Conservation (phyloP, 2,329 filamentous ascomycete genomes). For the Penicillium carneum region DNA sequence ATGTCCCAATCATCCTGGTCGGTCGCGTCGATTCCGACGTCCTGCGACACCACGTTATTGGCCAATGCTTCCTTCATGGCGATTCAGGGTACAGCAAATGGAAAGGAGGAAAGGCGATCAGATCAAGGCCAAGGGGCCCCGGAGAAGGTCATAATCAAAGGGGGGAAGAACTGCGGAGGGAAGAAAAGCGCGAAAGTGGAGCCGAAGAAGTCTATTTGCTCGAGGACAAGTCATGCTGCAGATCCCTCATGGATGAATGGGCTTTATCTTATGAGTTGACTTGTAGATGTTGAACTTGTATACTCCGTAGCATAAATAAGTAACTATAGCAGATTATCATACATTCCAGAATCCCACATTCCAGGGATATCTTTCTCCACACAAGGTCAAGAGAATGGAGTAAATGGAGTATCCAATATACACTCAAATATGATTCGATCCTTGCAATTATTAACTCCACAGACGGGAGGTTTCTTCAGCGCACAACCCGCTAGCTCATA, state of each 20-base stretch:
- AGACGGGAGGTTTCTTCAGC: not conserved
- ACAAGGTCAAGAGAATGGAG: not conserved
- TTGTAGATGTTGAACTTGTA: too few species aligned
- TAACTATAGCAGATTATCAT: too few species aligned
- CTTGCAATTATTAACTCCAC: not conserved
- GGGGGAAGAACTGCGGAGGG: not conserved
- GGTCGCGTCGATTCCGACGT: constrained; percentile 25
- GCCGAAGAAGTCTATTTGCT: constrained; percentile 12
- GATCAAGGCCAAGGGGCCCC: not conserved
- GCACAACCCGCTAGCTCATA: not conserved
- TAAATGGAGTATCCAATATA: not conserved
- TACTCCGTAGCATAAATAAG: too few species aligned
- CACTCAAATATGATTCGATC: not conserved
- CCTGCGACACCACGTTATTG: constrained; percentile 30
- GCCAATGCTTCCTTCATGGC: constrained; percentile 1
- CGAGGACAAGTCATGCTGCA: not conserved
- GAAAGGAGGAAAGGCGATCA: constrained; percentile 7
- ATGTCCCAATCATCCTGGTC: constrained; percentile 50
- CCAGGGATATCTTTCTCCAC: not conserved
- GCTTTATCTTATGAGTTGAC: too few species aligned
- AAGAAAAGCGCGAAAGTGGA: constrained; percentile 7
- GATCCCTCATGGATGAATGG: too few species aligned
- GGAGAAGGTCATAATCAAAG: not conserved
- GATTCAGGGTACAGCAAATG: not conserved
- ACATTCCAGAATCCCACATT: not conserved